Evolutionary conservation across 257 asterid species (phyloP).

Genomic region (Hygrophila difformis): DNA sequence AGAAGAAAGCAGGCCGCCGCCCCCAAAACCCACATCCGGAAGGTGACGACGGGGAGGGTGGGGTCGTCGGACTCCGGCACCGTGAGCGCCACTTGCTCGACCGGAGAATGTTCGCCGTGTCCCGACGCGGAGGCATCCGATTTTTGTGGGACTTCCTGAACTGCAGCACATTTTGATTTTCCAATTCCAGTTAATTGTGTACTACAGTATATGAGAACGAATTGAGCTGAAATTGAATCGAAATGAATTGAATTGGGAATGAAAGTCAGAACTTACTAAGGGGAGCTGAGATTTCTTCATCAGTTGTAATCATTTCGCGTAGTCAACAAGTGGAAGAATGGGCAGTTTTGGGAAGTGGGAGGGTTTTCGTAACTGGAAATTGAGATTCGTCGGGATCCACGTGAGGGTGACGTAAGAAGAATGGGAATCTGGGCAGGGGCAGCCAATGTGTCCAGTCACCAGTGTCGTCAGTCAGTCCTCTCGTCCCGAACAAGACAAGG

Average conservation of each 20-base stretch:
- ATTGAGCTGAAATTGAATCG: not conserved
- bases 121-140: constrained; percentile 18
- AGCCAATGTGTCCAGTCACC: too few species aligned
- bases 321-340: too few species aligned
- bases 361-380: too few species aligned
- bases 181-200: too few species aligned
- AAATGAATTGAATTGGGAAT: not conserved
- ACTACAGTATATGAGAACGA: not conserved
- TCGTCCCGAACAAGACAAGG: too few species aligned
- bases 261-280: not conserved
- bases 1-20: constrained; percentile 53
- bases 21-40: constrained; percentile 75
- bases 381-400: too few species aligned
- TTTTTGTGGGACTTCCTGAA: constrained; percentile 12
- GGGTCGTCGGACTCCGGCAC: constrained; percentile 66
- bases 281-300: constrained; percentile 5
- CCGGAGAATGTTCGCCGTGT: constrained; percentile 46
- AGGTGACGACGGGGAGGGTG: constrained; percentile 56
- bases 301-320: not conserved
- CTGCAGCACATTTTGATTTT: constrained; percentile 25
- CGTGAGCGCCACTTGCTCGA: constrained; percentile 79
- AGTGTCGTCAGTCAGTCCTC: too few species aligned
- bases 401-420: too few species aligned
- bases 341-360: too few species aligned
- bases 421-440: too few species aligned